phyloP scores from a whole-genome alignment of 768 basidiomycete species.

The Tricholoma saponaceum region DNA sequence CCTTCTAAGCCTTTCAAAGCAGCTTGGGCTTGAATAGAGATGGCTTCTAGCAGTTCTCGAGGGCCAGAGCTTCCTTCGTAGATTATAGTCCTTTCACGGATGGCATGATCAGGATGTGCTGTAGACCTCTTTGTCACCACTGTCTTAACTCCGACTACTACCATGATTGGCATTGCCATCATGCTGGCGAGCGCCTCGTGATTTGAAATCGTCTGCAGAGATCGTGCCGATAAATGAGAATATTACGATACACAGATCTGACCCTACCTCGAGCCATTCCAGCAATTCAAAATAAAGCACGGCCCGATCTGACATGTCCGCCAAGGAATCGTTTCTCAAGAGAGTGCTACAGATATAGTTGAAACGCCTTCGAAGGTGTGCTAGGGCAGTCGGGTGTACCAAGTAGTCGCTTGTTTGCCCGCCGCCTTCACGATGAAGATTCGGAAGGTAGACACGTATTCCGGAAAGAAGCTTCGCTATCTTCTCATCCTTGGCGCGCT shows the following conservation, averaged over 20 bases:
- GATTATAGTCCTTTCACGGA: conserved; percentile 76
- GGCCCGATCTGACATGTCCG: conserved; percentile 89
- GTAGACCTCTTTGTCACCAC: conserved; percentile 52
- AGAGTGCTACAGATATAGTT: conserved; percentile 84
- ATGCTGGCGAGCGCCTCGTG: conserved; percentile 92
- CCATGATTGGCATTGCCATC: conserved; percentile 98
- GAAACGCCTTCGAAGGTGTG: conserved; percentile 88
- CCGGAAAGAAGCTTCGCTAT: conserved; percentile 63
- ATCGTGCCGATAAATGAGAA: conserved; percentile 3
- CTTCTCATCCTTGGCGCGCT: conserved; percentile 68
- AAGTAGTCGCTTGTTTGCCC: conserved; percentile 85
- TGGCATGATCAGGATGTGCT: conserved; percentile 39
- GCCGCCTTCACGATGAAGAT: conserved; percentile 69
- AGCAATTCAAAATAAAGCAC: conserved; percentile 86
- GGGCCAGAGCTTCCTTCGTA: conserved; percentile 93
- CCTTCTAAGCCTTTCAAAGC: conserved; percentile 86
- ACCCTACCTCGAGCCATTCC: conserved; percentile 83
- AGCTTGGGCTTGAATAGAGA: conserved; percentile 90
- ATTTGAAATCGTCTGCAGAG: conserved; percentile 78
- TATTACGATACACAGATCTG: background rate
- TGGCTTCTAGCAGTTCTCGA: conserved; percentile 85
- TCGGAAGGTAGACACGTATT: conserved; percentile 83
- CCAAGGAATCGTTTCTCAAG: conserved; percentile 85
- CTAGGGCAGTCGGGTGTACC: conserved; percentile 87
- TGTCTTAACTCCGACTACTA: conserved; percentile 63